Conservation (phyloP, 2,329 filamentous ascomycete species). For the Hymenotorrendiella dingleyae region DNA sequence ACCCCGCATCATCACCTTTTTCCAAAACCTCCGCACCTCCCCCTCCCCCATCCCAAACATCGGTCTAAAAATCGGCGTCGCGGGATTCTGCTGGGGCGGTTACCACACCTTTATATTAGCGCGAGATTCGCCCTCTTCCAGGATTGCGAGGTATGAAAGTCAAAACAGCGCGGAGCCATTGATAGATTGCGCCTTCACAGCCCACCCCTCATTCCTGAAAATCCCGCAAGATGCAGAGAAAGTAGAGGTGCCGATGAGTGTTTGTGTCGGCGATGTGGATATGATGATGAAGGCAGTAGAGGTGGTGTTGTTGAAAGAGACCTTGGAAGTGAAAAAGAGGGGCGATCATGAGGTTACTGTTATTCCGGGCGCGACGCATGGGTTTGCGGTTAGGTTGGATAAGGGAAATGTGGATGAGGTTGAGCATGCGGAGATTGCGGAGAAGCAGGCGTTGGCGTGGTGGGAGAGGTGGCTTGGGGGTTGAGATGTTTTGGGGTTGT, state of each 20-base stretch:
- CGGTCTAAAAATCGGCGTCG: conserved; percentile 41
- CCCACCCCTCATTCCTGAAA: conserved; percentile 43
- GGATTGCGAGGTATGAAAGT: conserved; percentile 14
- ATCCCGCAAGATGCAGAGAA: conserved; percentile 40
- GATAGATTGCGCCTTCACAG: conserved; percentile 44
- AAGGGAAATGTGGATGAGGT: conserved; percentile 31
- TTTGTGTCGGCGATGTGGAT: conserved; percentile 41
- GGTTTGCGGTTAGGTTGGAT: conserved; percentile 35
- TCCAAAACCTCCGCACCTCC: conserved; percentile 31
- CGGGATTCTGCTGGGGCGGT: conserved; percentile 61
- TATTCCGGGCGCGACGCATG: conserved; percentile 36
- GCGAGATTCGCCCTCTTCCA: conserved; percentile 30
- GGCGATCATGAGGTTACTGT: conserved; percentile 31
- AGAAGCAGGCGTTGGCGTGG: conserved; percentile 35
- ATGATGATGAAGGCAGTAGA: conserved; percentile 29
- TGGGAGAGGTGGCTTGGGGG: conserved; percentile 28
- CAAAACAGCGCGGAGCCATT: conserved; percentile 28
- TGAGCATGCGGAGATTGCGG: conserved; percentile 30
- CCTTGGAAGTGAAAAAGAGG: conserved; percentile 25
- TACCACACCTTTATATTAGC: conserved; percentile 46
- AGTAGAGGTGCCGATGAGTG: conserved; percentile 37
- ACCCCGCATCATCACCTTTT: conserved; percentile 34
- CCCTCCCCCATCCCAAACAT: conserved; percentile 24
- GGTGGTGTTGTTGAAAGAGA: conserved; percentile 14
- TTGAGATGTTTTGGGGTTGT: neutral